Evolutionary conservation across 2,329 filamentous ascomycete genomes (phyloP), one percentile per base, ranked within the genome.

Genomic region (Trichophyton mentagrophytes): DNA sequence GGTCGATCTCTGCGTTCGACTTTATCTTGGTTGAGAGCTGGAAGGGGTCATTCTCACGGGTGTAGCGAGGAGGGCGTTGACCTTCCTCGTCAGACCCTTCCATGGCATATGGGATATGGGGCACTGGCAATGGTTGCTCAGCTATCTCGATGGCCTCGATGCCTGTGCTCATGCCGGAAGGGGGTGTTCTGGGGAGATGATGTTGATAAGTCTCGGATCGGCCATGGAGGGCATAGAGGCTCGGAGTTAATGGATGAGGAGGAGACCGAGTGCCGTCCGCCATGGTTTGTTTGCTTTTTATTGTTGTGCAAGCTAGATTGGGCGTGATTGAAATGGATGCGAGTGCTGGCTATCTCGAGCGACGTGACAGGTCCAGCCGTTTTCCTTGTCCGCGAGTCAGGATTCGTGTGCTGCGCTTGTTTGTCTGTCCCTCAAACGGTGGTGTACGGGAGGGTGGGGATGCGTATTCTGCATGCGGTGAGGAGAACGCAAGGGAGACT

Each of bases 21-120:
- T 96, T 97, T 72, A 93, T 83, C 60, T 83, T 85, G 1, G 83
- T 82, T 0, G 88, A 84, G 3, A 97, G 84, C 60, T 85, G 83
- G 73, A 90, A 93, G 0, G 92, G 92, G 67, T 97, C 92, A 68
- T 83, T 87, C 65, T 85, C 84, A 27, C 74, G 72, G 20, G 79
- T 82, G 68, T 85, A 82, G 7, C 78, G 79, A 0, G 86, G 85
- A 0, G 74, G 73, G 9, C 69, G 68, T 47, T 72, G 71, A n/a
- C 70, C 69, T 68, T 81, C 79, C 61, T 79, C 72, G 63, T 81
- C 79, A 1, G 62, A 63, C 15, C 59, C 60, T 46, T 53, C 56
- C 36, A 51, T 61, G 3, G 22, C 22, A 38, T 61, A 61, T 11
- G 30, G 20, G 64, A 68, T 33, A 72, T 69, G 57, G 51, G 40